Evolutionary conservation across 176 grass and related monocot species (phyloP).

Genomic region (Musa acuminata): DNA sequence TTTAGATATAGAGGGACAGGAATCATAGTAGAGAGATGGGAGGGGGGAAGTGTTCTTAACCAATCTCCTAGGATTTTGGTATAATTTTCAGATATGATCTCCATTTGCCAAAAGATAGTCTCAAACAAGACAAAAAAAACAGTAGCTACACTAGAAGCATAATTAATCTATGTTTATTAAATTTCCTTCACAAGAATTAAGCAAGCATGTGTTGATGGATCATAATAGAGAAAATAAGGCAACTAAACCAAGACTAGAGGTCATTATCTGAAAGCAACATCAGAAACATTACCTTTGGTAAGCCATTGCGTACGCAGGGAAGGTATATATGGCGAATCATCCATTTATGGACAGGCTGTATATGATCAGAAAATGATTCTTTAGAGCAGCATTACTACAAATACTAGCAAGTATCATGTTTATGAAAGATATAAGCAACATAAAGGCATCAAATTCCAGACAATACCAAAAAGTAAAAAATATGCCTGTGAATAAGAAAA

Average conservation of each 20-base stretch:
- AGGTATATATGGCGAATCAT: conserved; percentile 87
- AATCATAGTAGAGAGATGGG: neutral
- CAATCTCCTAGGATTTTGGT: neutral
- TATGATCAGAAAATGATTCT: conserved; percentile 26
- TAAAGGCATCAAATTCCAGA: neutral
- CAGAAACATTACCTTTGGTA: conserved; percentile 60
- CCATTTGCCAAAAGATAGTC: neutral
- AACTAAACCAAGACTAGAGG: neutral
- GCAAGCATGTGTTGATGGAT: neutral
- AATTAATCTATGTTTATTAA: neutral
- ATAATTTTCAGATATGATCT: no score
- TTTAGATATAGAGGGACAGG: neutral
- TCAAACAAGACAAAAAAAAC: neutral
- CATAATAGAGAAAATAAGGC: neutral
- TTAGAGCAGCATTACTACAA: neutral
- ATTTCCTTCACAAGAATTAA: neutral
- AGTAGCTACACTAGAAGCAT: neutral
- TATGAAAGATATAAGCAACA: neutral
- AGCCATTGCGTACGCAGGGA: conserved; percentile 83
- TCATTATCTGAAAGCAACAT: neutral
- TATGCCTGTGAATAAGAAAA: neutral
- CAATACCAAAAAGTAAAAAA: neutral
- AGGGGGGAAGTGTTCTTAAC: neutral
- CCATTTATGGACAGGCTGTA: conserved; percentile 99
- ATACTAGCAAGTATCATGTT: neutral